Percentiles rank a stretch among this genome's conserved stretches.
Conservation (phyloP, 1,139 yeast genomes). For the Diutina neorugosa region DNA sequence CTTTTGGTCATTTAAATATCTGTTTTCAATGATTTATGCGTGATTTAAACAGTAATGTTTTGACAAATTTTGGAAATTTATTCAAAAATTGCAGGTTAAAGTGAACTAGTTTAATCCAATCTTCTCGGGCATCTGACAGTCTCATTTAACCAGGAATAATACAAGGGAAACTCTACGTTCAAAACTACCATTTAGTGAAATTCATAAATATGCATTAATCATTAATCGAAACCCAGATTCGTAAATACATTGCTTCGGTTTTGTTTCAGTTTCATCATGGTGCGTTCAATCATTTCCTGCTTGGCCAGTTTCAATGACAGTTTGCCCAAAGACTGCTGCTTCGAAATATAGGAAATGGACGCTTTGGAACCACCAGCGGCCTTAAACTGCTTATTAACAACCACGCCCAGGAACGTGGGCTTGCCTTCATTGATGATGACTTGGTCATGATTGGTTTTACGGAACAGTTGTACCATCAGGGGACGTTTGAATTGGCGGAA, state of each 20-base stretch:
- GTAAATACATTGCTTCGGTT: neutral
- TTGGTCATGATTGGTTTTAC: slow-evolving; percentile 21
- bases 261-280: neutral
- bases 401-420: slow-evolving; percentile 38
- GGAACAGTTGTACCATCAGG: slow-evolving; percentile 37
- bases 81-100: no score
- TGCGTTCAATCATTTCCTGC: neutral
- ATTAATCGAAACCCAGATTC: neutral
- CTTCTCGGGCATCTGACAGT: no score
- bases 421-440: slow-evolving; percentile 18
- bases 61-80: no score
- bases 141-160: no score
- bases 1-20: no score
- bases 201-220: neutral
- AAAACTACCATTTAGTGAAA: neutral
- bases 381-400: slow-evolving; percentile 42
- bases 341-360: slow-evolving; percentile 43
- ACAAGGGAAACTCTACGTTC: no score
- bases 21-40: no score
- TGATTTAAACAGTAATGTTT: no score
- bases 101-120: no score
- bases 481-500: slow-evolving; percentile 32
- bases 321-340: slow-evolving; percentile 8
- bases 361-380: slow-evolving; percentile 48
- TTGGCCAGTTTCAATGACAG: neutral